A percentile compares a stretch with the other conserved stretches of the same genome.
phyloP scores from a whole-genome alignment of 139 green algal genomes.

The Chlamydomonas applanata region DNA sequence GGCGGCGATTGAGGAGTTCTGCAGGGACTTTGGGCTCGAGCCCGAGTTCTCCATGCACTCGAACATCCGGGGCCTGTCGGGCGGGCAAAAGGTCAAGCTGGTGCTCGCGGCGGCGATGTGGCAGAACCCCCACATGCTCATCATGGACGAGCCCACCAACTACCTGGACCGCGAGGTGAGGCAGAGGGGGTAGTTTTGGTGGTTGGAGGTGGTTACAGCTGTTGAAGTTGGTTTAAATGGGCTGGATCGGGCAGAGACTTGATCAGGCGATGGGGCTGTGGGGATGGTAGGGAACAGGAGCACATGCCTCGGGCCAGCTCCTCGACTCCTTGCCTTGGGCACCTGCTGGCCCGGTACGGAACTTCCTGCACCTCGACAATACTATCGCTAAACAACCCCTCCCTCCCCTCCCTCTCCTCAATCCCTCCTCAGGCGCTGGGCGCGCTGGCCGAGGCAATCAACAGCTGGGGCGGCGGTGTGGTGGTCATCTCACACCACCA shows the following conservation, averaged over 20 bases:
- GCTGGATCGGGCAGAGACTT: too few species aligned
- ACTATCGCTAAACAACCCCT: too few species aligned
- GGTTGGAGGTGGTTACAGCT: too few species aligned
- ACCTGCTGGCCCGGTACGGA: too few species aligned
- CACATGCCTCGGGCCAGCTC: too few species aligned
- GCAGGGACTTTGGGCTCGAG: slow-evolving; percentile 89
- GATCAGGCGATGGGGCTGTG: too few species aligned
- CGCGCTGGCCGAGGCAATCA: slow-evolving; percentile 76
- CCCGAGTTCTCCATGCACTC: slow-evolving; percentile 88
- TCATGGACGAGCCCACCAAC: slow-evolving; percentile 91
- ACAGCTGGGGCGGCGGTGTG: slow-evolving; percentile 53
- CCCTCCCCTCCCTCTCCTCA: too few species aligned
- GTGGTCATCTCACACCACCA: slow-evolving; percentile 47
- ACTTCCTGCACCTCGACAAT: too few species aligned
- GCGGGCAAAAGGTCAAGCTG: slow-evolving; percentile 65
- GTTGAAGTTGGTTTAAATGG: too few species aligned
- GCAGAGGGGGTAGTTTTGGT: too few species aligned
- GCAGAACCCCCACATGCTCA: slow-evolving; percentile 82
- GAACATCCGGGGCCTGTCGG: slow-evolving; percentile 69
- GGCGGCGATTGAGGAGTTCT: slow-evolving; percentile 81
- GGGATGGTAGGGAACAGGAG: too few species aligned
- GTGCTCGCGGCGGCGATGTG: slow-evolving; percentile 73
- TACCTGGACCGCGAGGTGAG: slow-evolving; percentile 76
- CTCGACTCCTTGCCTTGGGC: too few species aligned
- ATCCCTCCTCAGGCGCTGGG: slow-evolving; percentile 64